Conservation (phyloP, 1,139 yeast genomes). For the Taphrina betulina region DNA sequence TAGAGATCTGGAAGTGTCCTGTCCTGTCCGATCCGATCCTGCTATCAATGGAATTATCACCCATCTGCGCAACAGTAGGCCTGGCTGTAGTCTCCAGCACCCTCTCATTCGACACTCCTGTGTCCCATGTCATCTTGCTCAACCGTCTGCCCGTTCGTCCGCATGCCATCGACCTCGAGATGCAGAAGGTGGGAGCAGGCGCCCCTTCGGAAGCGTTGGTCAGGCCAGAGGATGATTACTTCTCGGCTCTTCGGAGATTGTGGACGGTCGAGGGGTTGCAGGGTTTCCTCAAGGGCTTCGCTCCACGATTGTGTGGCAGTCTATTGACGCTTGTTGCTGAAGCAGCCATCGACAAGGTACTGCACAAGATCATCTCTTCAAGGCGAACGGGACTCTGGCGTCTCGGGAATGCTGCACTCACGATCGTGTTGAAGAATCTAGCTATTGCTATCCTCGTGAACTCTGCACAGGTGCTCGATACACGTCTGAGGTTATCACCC, state of each 20-base stretch:
- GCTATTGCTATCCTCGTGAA: neutral
- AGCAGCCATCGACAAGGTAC: neutral
- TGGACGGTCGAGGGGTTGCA: slow-evolving; percentile 6
- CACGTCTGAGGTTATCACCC: slow-evolving; percentile 5
- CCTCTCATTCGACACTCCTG: slow-evolving; percentile 13
- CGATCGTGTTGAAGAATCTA: neutral
- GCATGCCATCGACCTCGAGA: neutral
- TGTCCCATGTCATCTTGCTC: slow-evolving; percentile 3
- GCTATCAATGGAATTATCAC: too few species aligned
- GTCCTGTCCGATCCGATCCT: too few species aligned
- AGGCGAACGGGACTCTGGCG: neutral
- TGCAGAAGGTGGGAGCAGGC: too few species aligned
- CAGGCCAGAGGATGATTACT: too few species aligned
- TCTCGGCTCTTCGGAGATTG: neutral
- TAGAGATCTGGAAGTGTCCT: too few species aligned
- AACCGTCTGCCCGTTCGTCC: neutral
- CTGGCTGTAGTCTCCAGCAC: too few species aligned
- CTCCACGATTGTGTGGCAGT: neutral
- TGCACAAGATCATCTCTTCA: neutral
- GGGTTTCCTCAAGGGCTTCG: slow-evolving; percentile 15
- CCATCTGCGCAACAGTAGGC: too few species aligned
- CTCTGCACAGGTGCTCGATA: slow-evolving; percentile 4
- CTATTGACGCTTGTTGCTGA: neutral
- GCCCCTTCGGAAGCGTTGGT: too few species aligned
- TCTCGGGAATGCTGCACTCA: slow-evolving; percentile 3